phyloP scores from a whole-genome alignment of 306 rosid species.

The Prunus mira region DNA sequence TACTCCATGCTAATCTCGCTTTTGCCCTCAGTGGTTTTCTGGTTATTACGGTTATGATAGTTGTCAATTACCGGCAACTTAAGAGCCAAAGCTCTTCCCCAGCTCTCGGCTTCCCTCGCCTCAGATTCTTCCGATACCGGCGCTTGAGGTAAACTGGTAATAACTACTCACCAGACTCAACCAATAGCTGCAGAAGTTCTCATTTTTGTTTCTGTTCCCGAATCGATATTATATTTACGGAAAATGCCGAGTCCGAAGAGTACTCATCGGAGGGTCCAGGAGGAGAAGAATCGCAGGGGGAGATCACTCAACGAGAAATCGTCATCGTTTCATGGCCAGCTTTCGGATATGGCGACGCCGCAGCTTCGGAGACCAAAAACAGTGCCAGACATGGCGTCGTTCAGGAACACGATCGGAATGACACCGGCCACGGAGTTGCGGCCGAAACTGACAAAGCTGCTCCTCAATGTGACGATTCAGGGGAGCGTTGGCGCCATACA shows the following conservation, averaged over 20 bases:
- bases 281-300: conserved; percentile 45
- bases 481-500: conserved; percentile 81
- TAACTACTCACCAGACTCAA: neutral
- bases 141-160: conserved; percentile 41
- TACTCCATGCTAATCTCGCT: neutral
- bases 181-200: neutral
- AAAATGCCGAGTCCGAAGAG: conserved; percentile 61
- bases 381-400: conserved; percentile 44
- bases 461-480: conserved; percentile 69
- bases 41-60: conserved; percentile 34
- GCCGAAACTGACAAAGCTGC: conserved; percentile 61
- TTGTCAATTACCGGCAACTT: conserved; percentile 28
- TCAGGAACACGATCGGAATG: conserved; percentile 8
- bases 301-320: conserved; percentile 41
- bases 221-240: neutral
- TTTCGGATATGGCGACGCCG: neutral
- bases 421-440: conserved; percentile 18
- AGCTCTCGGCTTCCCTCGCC: conserved; percentile 70
- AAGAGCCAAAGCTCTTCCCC: conserved; percentile 51
- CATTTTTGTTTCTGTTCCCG: neutral
- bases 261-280: conserved; percentile 40
- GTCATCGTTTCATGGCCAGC: conserved; percentile 56
- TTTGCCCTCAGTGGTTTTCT: neutral
- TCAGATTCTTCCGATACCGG: conserved; percentile 47
- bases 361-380: conserved; percentile 73